Evolutionary conservation across 345 rosid genomes (phyloP).

Genomic region (Salix viminalis): DNA sequence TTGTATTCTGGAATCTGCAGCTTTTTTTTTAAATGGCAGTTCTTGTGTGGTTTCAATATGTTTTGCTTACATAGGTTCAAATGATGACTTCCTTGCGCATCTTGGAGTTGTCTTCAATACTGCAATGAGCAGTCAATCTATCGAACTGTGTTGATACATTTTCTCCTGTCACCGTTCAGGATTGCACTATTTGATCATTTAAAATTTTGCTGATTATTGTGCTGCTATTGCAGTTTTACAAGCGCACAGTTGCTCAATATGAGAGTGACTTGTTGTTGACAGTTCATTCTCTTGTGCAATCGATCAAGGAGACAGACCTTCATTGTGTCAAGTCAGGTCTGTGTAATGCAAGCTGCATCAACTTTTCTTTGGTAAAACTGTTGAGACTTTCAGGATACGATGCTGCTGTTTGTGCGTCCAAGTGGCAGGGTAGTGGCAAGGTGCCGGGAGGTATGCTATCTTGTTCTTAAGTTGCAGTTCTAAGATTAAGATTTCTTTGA

Average conservation of each 20-base stretch:
- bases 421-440: constrained; percentile 79
- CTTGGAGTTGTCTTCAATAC: not conserved
- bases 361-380: constrained; percentile 67
- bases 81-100: not conserved
- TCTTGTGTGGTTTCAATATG: not conserved
- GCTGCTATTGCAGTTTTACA: constrained; percentile 43
- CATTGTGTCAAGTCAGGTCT: constrained; percentile 50
- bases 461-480: not conserved
- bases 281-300: constrained; percentile 57
- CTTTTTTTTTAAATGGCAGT: not conserved
- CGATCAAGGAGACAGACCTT: constrained; percentile 57
- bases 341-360: constrained; percentile 77
- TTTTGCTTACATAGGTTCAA: not conserved
- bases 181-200: not conserved
- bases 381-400: constrained; percentile 71
- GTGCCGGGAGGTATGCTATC: constrained; percentile 81
- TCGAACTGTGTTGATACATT: not conserved
- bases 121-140: not conserved
- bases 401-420: constrained; percentile 77
- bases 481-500: not conserved
- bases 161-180: not conserved
- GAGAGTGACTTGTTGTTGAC: constrained; percentile 58
- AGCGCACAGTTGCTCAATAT: constrained; percentile 44
- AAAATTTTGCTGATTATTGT: not conserved
- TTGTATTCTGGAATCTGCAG: not conserved